These are phyloP conservation scores for Polysphondylium violaceum DNA, from an alignment of 78 protist species.

Conservation along the genomic window DNA sequence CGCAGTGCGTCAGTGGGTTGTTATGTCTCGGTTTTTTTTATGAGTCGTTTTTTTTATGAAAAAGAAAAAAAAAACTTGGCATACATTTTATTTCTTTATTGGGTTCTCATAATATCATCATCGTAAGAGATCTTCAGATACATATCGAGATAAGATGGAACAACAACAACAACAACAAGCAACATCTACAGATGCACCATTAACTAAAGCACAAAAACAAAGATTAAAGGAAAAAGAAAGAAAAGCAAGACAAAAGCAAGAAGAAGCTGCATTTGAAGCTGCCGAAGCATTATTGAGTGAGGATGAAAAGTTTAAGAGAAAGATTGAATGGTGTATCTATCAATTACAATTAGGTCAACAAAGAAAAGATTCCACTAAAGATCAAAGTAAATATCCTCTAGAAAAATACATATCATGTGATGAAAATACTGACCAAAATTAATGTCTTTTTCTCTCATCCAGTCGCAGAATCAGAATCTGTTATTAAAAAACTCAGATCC, in stretches of 20 bases:
- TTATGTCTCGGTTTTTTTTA: too few species aligned
- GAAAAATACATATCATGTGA: background rate
- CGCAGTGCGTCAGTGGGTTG: too few species aligned
- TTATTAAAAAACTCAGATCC: slow-evolving; percentile 32
- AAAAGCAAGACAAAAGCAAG: slow-evolving; percentile 16
- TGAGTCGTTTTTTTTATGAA: too few species aligned
- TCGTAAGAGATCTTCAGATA: background rate
- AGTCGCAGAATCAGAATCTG: slow-evolving; percentile 38
- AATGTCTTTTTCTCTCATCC: background rate
- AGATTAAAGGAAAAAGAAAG: slow-evolving; percentile 65
- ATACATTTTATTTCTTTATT: background rate
- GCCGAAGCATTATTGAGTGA: background rate
- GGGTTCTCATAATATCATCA: background rate
- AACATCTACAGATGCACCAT: background rate
- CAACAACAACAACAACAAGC: background rate
- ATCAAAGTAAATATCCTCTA: slow-evolving; percentile 10
- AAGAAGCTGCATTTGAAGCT: background rate
- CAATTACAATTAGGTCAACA: slow-evolving; percentile 58
- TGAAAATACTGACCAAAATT: background rate
- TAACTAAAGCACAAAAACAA: slow-evolving; percentile 38
- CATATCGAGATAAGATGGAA: background rate
- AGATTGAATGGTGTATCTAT: slow-evolving; percentile 56
- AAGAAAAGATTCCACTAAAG: slow-evolving; percentile 49
- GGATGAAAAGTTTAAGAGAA: slow-evolving; percentile 40
- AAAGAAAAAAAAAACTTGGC: background rate